phyloP scores from a whole-genome alignment of 2,329 filamentous ascomycete species.

The Trichoderma sp. region DNA sequence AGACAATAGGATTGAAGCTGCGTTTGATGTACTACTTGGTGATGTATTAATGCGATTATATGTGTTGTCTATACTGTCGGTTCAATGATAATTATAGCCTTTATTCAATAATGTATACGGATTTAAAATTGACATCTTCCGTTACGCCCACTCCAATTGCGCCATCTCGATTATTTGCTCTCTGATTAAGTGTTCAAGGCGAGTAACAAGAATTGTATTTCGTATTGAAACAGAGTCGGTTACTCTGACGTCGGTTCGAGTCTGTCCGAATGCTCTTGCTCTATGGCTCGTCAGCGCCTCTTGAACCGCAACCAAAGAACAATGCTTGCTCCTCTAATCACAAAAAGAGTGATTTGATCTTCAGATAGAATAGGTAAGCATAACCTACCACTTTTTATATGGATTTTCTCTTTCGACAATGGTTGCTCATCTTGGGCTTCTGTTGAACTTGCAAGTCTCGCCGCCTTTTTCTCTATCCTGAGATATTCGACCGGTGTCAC shows the following conservation, averaged over 20 bases:
- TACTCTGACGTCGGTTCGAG: background rate
- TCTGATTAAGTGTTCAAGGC: background rate
- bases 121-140: background rate
- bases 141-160: background rate
- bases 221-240: background rate
- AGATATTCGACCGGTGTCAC: slow-evolving; percentile 48
- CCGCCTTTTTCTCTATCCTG: background rate
- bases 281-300: background rate
- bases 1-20: background rate
- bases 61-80: background rate
- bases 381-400: background rate
- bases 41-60: background rate
- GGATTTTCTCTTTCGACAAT: background rate
- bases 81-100: background rate
- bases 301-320: background rate
- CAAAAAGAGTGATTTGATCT: too few species aligned
- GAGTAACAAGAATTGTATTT: background rate
- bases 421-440: background rate
- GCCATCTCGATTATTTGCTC: too few species aligned
- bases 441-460: background rate
- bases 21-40: background rate
- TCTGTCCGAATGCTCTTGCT: background rate
- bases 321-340: background rate
- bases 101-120: background rate
- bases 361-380: too few species aligned